A percentile compares a stretch with the other conserved stretches of the same genome.
Evolutionary conservation across 2,329 filamentous ascomycete genomes (phyloP).

Genomic region (Epichloe typhina): DNA sequence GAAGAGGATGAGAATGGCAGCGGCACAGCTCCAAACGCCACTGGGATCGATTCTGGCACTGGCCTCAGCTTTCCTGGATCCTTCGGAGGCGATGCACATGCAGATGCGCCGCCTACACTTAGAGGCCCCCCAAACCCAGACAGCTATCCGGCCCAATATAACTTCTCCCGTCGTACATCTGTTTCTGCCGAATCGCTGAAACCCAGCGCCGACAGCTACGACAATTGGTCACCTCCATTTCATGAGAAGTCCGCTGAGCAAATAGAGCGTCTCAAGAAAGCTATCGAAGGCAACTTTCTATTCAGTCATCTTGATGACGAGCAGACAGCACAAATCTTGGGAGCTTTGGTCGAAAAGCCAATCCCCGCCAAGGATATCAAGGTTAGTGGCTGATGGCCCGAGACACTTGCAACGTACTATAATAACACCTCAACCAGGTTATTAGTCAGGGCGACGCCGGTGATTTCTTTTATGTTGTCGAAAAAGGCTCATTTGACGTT

Average conservation of each 20-base stretch:
- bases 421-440: slow-evolving; percentile 44
- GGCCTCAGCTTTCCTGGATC: slow-evolving; percentile 34
- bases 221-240: slow-evolving; percentile 80
- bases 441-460: slow-evolving; percentile 92
- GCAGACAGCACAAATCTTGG: slow-evolving; percentile 73
- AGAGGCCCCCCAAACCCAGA: slow-evolving; percentile 45
- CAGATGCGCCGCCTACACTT: slow-evolving; percentile 32
- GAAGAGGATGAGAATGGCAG: slow-evolving; percentile 75
- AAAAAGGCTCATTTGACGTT: slow-evolving; percentile 80
- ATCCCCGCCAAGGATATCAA: slow-evolving; percentile 82
- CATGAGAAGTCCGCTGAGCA: slow-evolving; percentile 78
- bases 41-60: slow-evolving; percentile 28
- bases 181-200: slow-evolving; percentile 95
- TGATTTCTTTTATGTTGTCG: slow-evolving; percentile 96
- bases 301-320: slow-evolving; percentile 94
- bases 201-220: slow-evolving; percentile 67
- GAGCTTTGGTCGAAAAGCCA: slow-evolving; percentile 84
- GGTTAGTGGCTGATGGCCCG: slow-evolving; percentile 24
- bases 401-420: background rate
- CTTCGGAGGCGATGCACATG: slow-evolving; percentile 39
- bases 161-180: slow-evolving; percentile 83
- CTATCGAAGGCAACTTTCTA: slow-evolving; percentile 82
- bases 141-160: slow-evolving; percentile 83
- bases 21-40: slow-evolving; percentile 45
- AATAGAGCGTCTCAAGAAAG: slow-evolving; percentile 60